Percentiles rank a stretch among this genome's conserved stretches.
phyloP scores from a whole-genome alignment of 192 early-diverging fungal species.

The Phycomyces blakesleeanus region DNA sequence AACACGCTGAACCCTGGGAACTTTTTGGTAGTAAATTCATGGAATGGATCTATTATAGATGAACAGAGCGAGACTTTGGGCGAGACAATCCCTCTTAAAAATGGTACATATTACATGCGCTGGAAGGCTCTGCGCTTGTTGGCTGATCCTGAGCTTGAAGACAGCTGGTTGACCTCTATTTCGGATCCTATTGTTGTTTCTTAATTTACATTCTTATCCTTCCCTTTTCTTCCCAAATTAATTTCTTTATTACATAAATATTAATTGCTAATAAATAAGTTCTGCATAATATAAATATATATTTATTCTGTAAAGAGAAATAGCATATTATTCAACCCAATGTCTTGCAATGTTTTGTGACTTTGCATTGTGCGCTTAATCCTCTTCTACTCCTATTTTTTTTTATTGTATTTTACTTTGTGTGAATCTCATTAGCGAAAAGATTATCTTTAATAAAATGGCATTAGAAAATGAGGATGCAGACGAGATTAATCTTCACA shows the following conservation, averaged over 20 bases:
- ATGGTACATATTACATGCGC: slow-evolving; percentile 25
- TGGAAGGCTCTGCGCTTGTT: slow-evolving; percentile 28
- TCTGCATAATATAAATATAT: too few species aligned
- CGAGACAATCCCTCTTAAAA: neutral
- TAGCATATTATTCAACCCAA: too few species aligned
- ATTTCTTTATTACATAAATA: neutral
- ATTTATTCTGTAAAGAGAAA: too few species aligned
- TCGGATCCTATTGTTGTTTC: slow-evolving; percentile 15
- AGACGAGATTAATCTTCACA: slow-evolving; percentile 64
- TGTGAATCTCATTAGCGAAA: too few species aligned
- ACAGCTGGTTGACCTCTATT: slow-evolving; percentile 13
- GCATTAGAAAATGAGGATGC: slow-evolving; percentile 25
- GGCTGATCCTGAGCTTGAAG: slow-evolving; percentile 18
- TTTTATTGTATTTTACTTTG: too few species aligned
- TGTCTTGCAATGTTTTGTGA: too few species aligned
- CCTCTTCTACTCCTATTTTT: too few species aligned
- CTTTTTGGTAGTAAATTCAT: slow-evolving; percentile 5
- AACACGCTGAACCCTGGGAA: slow-evolving; percentile 6
- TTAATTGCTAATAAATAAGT: neutral
- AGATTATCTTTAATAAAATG: neutral
- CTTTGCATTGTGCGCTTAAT: too few species aligned
- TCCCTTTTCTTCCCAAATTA: neutral
- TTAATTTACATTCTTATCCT: neutral
- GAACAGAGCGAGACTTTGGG: slow-evolving; percentile 5
- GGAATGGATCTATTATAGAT: slow-evolving; percentile 22